Conservation (phyloP, 176 grass and related monocot species). For the Oryza coarctata region DNA sequence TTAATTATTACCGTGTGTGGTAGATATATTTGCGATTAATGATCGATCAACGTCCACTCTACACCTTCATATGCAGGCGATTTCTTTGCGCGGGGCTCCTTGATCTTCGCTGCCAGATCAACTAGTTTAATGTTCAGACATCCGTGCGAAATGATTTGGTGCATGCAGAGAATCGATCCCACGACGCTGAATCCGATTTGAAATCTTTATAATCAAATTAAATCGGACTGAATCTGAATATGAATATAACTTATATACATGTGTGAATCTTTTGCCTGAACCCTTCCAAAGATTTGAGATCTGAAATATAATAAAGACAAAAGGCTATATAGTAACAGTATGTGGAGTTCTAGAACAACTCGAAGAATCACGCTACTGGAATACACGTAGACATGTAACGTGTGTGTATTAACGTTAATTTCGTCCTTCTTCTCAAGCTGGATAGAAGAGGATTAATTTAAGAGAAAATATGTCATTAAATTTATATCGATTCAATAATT, state of each 20-base stretch:
- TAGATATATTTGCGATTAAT: too few relatives aligned
- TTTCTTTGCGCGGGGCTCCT: neutral
- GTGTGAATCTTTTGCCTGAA: neutral
- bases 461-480: too few relatives aligned
- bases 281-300: neutral
- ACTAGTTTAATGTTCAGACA: neutral
- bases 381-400: too few relatives aligned
- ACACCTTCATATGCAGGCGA: neutral
- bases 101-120: neutral
- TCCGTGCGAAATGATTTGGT: neutral
- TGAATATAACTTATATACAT: neutral
- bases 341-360: too few relatives aligned
- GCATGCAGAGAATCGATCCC: neutral
- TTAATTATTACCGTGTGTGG: too few relatives aligned
- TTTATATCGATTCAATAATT: too few relatives aligned
- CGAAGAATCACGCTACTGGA: too few relatives aligned
- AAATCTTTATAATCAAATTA: neutral
- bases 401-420: too few relatives aligned
- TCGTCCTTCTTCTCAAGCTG: too few relatives aligned
- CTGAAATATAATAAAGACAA: too few relatives aligned
- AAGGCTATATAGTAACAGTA: too few relatives aligned
- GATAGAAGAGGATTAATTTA: too few relatives aligned
- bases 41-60: neutral
- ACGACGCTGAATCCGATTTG: neutral
- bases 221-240: neutral